Evolutionary conservation across 2,329 filamentous ascomycete species (phyloP).

Genomic region (Diplodia intermedia): DNA sequence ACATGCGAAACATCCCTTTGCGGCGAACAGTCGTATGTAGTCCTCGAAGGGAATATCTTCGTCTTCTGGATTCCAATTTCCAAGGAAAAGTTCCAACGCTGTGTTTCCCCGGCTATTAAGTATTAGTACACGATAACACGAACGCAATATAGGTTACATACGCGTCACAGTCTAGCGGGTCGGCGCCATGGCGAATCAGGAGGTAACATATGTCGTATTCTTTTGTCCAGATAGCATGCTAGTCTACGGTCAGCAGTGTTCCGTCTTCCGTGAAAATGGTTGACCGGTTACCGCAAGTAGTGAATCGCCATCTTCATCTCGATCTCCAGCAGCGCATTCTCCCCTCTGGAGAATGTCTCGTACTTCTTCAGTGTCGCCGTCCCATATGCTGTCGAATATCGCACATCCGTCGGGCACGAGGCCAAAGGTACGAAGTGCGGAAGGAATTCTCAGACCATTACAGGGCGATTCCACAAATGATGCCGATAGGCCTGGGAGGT

Average conservation of each 20-base stretch:
- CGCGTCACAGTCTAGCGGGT: not conserved
- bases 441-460: not conserved
- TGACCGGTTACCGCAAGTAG: not conserved
- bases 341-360: not conserved
- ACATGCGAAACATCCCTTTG: not conserved
- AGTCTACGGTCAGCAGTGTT: not conserved
- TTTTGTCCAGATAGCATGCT: not conserved
- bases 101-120: not conserved
- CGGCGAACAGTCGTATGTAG: not conserved
- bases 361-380: not conserved
- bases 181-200: not conserved
- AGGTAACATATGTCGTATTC: not conserved
- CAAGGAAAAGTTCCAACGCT: not conserved
- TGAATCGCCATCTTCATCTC: not conserved
- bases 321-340: not conserved
- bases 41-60: not conserved
- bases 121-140: accelerated
- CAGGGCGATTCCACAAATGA: not conserved
- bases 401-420: not conserved
- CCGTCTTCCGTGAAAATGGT: accelerated
- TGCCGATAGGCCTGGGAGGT: not conserved
- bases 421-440: not conserved
- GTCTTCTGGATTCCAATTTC: not conserved
- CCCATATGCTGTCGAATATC: not conserved
- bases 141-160: not conserved